These are phyloP conservation scores for Lyophyllum decastes DNA, from an alignment of 768 basidiomycete species.

Conservation along the genomic window DNA sequence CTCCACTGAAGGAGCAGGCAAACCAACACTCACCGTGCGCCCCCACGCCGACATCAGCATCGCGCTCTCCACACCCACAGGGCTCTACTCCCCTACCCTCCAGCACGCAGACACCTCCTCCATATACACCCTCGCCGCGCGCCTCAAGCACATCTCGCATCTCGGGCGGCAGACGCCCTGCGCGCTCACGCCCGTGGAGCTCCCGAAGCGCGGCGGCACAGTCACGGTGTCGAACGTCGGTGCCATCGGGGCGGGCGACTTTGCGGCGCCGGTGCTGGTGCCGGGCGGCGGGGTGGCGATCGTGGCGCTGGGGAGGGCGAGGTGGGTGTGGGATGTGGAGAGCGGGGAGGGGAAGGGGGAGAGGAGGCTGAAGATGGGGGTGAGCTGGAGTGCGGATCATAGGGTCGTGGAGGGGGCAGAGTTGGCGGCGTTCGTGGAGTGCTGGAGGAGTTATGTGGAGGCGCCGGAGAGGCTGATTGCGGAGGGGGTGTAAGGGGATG, in stretches of 20 bases:
- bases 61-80: constrained; percentile 79
- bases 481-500: constrained; percentile 26
- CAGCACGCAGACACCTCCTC: constrained; percentile 51
- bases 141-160: constrained; percentile 58
- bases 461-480: constrained; percentile 68
- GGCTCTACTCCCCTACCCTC: constrained; percentile 81
- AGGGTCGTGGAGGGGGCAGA: constrained; percentile 88
- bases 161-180: constrained; percentile 70
- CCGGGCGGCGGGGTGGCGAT: constrained; percentile 86
- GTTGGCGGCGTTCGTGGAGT: constrained; percentile 84
- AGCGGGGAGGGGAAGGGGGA: constrained; percentile 47
- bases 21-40: constrained; percentile 73
- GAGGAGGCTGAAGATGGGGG: constrained; percentile 56
- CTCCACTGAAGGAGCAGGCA: constrained; percentile 29
- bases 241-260: constrained; percentile 71
- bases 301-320: constrained; percentile 76
- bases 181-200: constrained; percentile 64
- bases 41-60: constrained; percentile 74
- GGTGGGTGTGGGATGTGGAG: constrained; percentile 78
- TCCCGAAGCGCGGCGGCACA: constrained; percentile 78
- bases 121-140: constrained; percentile 62
- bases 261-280: constrained; percentile 74
- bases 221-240: constrained; percentile 84
- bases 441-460: constrained; percentile 83
- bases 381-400: constrained; percentile 89